A percentile compares a stretch with the other conserved stretches of the same genome.
Evolutionary conservation across 202 grass and related monocot species (phyloP).

Genomic region (Zoysia matrella): DNA sequence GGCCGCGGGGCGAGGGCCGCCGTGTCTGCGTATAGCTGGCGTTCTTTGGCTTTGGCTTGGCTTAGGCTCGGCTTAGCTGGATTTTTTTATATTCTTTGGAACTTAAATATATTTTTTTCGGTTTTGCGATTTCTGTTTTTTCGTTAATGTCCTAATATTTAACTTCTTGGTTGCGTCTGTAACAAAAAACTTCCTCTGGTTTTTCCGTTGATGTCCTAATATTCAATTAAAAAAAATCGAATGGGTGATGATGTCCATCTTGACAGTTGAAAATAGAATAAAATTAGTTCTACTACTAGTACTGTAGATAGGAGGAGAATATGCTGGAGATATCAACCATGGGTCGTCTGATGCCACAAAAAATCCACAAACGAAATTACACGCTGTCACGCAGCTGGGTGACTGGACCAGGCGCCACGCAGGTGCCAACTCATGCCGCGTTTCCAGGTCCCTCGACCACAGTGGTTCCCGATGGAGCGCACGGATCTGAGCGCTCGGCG

Average conservation of each 20-base stretch:
- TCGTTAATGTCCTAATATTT: no score
- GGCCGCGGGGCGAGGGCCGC: neutral
- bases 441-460: no score
- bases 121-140: neutral
- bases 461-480: neutral
- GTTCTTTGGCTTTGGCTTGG: neutral
- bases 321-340: no score
- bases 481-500: neutral
- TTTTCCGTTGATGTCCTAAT: no score
- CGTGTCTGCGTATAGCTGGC: conserved; percentile 35
- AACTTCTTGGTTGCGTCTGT: no score
- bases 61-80: conserved; percentile 36
- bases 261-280: no score
- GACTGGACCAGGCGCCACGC: neutral
- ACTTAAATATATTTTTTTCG: conserved; percentile 14
- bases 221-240: no score
- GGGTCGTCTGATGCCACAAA: neutral
- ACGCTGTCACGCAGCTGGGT: conserved; percentile 3
- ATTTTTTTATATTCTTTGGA: neutral
- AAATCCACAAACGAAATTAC: neutral
- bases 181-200: no score
- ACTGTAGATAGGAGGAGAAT: no score
- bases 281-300: no score
- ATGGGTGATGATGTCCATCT: no score
- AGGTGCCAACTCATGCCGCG: conserved; percentile 1